Conservation (phyloP, 2,329 filamentous ascomycete species). For the Phoma sp. region DNA sequence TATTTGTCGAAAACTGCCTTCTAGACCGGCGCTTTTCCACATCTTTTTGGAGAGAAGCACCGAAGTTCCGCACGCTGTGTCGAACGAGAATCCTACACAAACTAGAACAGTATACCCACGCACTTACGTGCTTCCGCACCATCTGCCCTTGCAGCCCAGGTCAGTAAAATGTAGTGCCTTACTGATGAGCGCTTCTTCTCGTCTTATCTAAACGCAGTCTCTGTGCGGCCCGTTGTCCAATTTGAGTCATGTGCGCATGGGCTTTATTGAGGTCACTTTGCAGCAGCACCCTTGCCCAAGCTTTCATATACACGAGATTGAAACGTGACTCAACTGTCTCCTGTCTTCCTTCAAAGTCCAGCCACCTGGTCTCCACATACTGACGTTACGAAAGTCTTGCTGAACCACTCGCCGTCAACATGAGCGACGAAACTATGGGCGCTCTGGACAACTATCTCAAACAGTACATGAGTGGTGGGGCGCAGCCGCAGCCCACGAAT, state of each 20-base stretch:
- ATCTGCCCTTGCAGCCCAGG: not conserved
- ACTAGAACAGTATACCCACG: not conserved
- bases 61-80: slow-evolving; percentile 2
- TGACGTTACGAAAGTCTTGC: not conserved
- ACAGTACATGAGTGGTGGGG: slow-evolving; percentile 14
- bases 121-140: not conserved
- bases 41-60: not conserved
- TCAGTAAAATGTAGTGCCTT: not conserved
- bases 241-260: slow-evolving; percentile 31
- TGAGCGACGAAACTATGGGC: slow-evolving; percentile 19
- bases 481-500: slow-evolving; percentile 10
- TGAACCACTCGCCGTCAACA: not conserved
- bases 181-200: not conserved
- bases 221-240: slow-evolving; percentile 6
- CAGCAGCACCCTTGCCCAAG: slow-evolving; percentile 25
- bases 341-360: not conserved
- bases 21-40: slow-evolving; percentile 1
- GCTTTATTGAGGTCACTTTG: slow-evolving; percentile 28
- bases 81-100: slow-evolving; percentile 9
- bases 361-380: not conserved
- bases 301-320: slow-evolving; percentile 23
- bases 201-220: not conserved
- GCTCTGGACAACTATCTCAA: slow-evolving; percentile 21
- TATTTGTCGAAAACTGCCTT: slow-evolving; percentile 15
- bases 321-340: slow-evolving; percentile 21